Evolutionary conservation across 2,329 filamentous ascomycete genomes (phyloP), one percentile per base, ranked within the genome.

Genomic region (Paracoccidioides brasiliensis): DNA sequence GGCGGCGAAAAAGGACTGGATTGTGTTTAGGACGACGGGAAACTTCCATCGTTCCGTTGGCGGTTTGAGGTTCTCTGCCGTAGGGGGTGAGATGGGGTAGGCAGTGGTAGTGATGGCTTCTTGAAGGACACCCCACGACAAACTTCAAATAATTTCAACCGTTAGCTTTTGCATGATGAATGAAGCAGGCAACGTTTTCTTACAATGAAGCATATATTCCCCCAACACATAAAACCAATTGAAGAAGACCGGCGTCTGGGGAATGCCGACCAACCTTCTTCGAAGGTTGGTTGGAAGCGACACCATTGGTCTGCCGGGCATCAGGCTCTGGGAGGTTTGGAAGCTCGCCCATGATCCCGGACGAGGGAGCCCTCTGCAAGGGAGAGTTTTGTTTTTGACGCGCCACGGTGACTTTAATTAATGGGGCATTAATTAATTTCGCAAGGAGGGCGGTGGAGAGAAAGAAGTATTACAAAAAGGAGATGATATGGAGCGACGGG

Each of bases 201-300:
- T 80, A 96, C 91, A 98, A 98, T 40, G 90, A 95, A 40, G 86
- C 89, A 70, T 98, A 98, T 64, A 98, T 98, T 57, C 93, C 93
- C 5, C 83, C 84, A n/a, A 96, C 89, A 61, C 90, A 91, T 59
- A 95, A 81, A 51, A 90, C 72, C 55, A 96, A 80, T 70, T 95
- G 86, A 64, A 86, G 67, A 35, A 88, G 68, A 4, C 88, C 86
- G 7, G 84, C 78, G 55, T 59, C 63, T 57, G 22, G 22, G 22
- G 57, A 61, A 61, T 59, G 66, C 37, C 71, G 62, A 15, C 66
- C 59, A 41, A 66, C 64, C 22, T 63, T 61, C 50, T 61, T 55
- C 41, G 63, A 59, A 40, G 61, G 59, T 38, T 63, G 22, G 22
- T 59, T 5, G 56, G 60, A 52, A 12, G 59, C 58, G 61, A 63